Base-by-base conservation (phyloP, 306 rosid genomes). In the Potentilla sterilis region DNA sequence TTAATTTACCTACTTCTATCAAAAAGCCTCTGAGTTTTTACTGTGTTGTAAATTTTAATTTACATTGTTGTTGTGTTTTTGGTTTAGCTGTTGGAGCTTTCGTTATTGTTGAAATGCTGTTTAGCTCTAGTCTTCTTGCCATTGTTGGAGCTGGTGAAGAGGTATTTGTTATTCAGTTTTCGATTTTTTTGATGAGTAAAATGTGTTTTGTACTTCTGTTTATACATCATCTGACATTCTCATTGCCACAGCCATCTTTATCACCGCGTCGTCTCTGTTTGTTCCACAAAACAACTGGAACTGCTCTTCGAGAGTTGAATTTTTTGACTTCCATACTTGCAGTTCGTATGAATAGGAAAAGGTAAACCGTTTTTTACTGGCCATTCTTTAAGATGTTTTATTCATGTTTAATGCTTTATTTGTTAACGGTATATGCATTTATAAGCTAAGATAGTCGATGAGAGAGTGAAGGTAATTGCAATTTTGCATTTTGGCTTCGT, bases 111-210 rank as follows among this genome's bases (percentile, higher is more conserved):
- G 98, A 94, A 83, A 94, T 94, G 98, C 71, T 90, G 21, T 94
- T 87, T 73, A 87, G 92, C 75, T 90, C 98, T 38, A 94, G 92
- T 85, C 98, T 94, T 73, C 90, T 94, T 73, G 98, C 98, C 75
- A 88, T 94, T 38, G 97, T 94, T 80, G 98, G 98, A 47, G 98
- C 96, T 67, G 98, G 98, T 54, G 92, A 94, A 81, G 96, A 94
- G 98, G 98, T 90, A 58, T 37, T 47, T 34, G 15, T 32, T 59
- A 11, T 24, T 57, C 5, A 37, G 34, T 9, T 8, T 28, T 3
- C 38, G 10, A 32, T 32, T 61, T 9, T 24, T 59, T 5, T 59
- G 15, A 61, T 61, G 40, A 61, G 66, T 61, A 13, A 61, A 28
- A 14, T 47, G 51, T 4, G 18, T 47, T 47, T 47, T 15, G 51